phyloP scores from a whole-genome alignment of 2,329 filamentous ascomycete species.

The Spiromastix sp. region DNA sequence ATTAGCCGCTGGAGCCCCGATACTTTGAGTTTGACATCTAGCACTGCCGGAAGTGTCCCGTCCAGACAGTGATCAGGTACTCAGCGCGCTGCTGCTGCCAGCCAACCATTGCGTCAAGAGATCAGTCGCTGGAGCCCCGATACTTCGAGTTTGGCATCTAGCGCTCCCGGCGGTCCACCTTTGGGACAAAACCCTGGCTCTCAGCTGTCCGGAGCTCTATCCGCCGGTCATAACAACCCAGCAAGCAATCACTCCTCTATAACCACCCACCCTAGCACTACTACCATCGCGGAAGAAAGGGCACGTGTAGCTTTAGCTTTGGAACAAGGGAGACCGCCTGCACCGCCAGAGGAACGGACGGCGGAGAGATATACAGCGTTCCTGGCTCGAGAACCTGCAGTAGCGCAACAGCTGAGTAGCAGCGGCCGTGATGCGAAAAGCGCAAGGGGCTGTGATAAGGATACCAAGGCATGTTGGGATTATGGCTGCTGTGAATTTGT shows the following conservation, averaged over 20 bases:
- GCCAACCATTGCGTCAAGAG: slow-evolving; percentile 1
- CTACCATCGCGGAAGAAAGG: slow-evolving; percentile 3
- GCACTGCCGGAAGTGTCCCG: neutral
- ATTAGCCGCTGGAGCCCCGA: slow-evolving; percentile 8
- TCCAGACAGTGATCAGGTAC: neutral
- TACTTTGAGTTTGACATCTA: slow-evolving; percentile 4
- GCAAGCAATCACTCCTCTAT: slow-evolving; percentile 2
- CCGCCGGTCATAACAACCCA: neutral
- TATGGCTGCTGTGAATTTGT: neutral
- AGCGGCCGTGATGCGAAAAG: slow-evolving; percentile 2
- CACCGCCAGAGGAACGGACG: slow-evolving; percentile 3
- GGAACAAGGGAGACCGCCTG: slow-evolving; percentile 6
- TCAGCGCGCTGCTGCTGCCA: neutral
- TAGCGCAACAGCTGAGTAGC: slow-evolving; percentile 5
- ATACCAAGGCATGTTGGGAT: neutral
- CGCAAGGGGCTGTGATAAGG: neutral
- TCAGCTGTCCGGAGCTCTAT: neutral
- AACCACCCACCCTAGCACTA: neutral
- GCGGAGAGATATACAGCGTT: slow-evolving; percentile 1
- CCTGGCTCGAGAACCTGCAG: slow-evolving; percentile 1
- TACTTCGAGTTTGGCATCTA: slow-evolving; percentile 5
- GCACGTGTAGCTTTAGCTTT: slow-evolving; percentile 3
- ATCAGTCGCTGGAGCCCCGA: slow-evolving; percentile 8
- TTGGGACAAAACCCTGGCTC: slow-evolving; percentile 1
- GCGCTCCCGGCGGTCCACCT: neutral